These are phyloP conservation scores for Symbiotaphrina buchneri DNA, from an alignment of 495 filamentous ascomycete species.

Conservation along the genomic window DNA sequence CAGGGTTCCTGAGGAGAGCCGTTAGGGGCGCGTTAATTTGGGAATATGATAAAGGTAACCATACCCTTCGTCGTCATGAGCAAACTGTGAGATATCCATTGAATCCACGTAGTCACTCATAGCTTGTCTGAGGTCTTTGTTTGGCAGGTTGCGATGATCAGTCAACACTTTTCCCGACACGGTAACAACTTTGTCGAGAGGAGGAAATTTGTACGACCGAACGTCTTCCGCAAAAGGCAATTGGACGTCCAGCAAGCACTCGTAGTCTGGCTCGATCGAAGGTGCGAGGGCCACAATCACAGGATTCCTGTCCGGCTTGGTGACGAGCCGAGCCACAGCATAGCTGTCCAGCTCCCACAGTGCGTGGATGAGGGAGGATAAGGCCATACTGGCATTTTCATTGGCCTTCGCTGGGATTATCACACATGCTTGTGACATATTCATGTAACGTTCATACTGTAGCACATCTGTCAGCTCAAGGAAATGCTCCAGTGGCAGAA, in stretches of 20 bases:
- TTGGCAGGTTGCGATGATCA: constrained; percentile 74
- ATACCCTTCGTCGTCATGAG: constrained; percentile 50
- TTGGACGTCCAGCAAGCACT: constrained; percentile 77
- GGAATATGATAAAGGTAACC: constrained; percentile 3
- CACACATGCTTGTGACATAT: constrained; percentile 54
- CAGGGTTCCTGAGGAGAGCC: constrained; percentile 27
- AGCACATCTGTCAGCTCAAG: constrained; percentile 4
- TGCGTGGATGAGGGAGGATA: constrained; percentile 80
- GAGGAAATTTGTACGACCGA: constrained; percentile 71
- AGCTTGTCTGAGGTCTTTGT: constrained; percentile 41
- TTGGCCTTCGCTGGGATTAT: constrained; percentile 54
- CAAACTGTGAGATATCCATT: constrained; percentile 63
- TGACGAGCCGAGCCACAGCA: constrained; percentile 67
- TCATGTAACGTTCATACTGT: constrained; percentile 68
- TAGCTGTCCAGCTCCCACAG: constrained; percentile 72
- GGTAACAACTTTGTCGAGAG: constrained; percentile 70
- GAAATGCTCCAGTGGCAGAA: not conserved
- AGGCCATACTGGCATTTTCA: constrained; percentile 49
- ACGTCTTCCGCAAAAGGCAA: constrained; percentile 92
- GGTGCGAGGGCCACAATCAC: constrained; percentile 64
- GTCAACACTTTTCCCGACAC: constrained; percentile 66
- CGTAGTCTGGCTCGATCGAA: constrained; percentile 57
- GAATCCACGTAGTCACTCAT: constrained; percentile 85
- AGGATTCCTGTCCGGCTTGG: constrained; percentile 58
- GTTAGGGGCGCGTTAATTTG: too few species aligned